These are phyloP conservation scores for Lodderomyces orthopsilosis DNA, from an alignment of 1,139 yeast species.

Conservation along the genomic window DNA sequence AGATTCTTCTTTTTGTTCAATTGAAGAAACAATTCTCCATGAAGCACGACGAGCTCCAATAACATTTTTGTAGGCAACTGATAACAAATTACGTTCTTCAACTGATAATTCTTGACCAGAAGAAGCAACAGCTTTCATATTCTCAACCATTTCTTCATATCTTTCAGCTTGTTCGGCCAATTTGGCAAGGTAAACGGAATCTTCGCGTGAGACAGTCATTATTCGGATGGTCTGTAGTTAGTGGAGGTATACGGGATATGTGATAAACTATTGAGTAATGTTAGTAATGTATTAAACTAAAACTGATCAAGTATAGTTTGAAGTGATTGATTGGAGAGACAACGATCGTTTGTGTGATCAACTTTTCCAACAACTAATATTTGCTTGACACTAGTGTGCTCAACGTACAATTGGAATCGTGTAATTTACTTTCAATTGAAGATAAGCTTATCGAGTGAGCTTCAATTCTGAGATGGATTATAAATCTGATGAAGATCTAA, in stretches of 20 bases:
- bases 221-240: constrained; percentile 4
- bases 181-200: constrained; percentile 96
- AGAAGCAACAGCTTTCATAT: constrained; percentile 96
- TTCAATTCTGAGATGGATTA: background rate
- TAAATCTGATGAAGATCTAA: background rate
- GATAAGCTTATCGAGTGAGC: background rate
- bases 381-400: no score
- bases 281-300: background rate
- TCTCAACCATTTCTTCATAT: constrained; percentile 99
- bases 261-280: background rate
- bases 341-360: background rate
- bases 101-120: constrained; percentile 94
- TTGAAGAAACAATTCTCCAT: constrained; percentile 97
- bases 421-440: background rate
- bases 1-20: constrained; percentile 97
- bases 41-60: constrained; percentile 99
- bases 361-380: background rate
- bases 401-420: background rate
- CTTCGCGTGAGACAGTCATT: constrained; percentile 93
- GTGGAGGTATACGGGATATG: no score
- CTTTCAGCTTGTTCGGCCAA: constrained; percentile 99
- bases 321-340: background rate
- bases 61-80: constrained; percentile 97
- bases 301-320: background rate
- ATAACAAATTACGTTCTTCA: constrained; percentile 94